Evolutionary conservation across 2,329 filamentous ascomycete species (phyloP).

Genomic region (Thielaviopsis ethacetica): DNA sequence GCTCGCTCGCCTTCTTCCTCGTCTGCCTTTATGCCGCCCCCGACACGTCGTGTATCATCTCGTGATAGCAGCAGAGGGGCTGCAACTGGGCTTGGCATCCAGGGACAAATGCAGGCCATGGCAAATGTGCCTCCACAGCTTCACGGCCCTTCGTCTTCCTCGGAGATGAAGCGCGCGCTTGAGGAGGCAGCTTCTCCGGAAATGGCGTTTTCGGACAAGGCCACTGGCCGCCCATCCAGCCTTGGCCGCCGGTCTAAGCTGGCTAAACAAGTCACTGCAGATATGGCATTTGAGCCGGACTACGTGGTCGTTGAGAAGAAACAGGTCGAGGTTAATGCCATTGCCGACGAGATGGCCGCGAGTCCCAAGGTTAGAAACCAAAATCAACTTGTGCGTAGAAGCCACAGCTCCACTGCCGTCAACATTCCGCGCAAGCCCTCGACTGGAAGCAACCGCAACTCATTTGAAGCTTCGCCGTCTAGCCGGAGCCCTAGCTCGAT

Average conservation of each 20-base stretch:
- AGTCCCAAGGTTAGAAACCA: constrained; percentile 46
- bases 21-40: neutral
- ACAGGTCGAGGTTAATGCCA: constrained; percentile 89
- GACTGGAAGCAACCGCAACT: constrained; percentile 26
- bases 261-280: constrained; percentile 46
- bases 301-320: constrained; percentile 94
- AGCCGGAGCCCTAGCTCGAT: constrained; percentile 55
- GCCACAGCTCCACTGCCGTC: constrained; percentile 35
- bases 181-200: constrained; percentile 5
- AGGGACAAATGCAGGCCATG: neutral
- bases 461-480: constrained; percentile 7
- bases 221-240: neutral
- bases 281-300: constrained; percentile 79
- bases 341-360: constrained; percentile 85
- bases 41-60: neutral
- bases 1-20: constrained; percentile 6
- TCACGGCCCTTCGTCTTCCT: neutral
- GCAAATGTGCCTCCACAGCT: neutral
- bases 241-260: constrained; percentile 1
- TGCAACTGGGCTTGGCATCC: constrained; percentile 3
- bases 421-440: constrained; percentile 56
- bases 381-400: constrained; percentile 20
- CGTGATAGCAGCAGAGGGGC: constrained; percentile 6
- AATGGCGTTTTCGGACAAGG: neutral
- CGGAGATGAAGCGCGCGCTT: constrained; percentile 6